Percentiles rank a stretch among this genome's conserved stretches.
These are phyloP conservation scores for Scheffersomyces illinoinensis DNA, from an alignment of 1,139 yeast species.

Conservation along the genomic window DNA sequence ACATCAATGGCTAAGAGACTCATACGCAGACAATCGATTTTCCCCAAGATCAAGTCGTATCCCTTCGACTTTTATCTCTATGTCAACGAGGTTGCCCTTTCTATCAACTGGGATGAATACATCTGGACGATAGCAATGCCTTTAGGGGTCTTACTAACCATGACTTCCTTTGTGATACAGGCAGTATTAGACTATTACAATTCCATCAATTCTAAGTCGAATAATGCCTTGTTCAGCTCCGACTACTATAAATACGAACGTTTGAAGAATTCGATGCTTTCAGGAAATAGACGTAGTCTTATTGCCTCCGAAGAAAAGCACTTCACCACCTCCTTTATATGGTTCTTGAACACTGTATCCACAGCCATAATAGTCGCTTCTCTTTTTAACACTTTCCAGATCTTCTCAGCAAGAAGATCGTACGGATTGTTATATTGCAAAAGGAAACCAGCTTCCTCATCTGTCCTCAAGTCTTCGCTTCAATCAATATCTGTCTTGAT, in stretches of 20 bases:
- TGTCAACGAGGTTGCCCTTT: slow-evolving; percentile 51
- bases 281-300: slow-evolving; percentile 3
- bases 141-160: slow-evolving; percentile 37
- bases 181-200: slow-evolving; percentile 20
- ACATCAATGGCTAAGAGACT: not conserved
- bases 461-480: slow-evolving; percentile 29
- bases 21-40: slow-evolving; percentile 25
- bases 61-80: slow-evolving; percentile 59
- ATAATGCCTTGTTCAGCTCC: slow-evolving; percentile 27
- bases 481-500: slow-evolving; percentile 8
- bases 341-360: slow-evolving; percentile 19
- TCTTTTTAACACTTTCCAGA: slow-evolving; percentile 30
- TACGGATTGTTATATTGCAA: slow-evolving; percentile 43
- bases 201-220: slow-evolving; percentile 20
- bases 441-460: slow-evolving; percentile 37
- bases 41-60: slow-evolving; percentile 43
- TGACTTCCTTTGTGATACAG: slow-evolving; percentile 19
- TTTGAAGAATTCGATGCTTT: slow-evolving; percentile 20
- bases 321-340: slow-evolving; percentile 16
- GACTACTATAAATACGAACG: slow-evolving; percentile 35
- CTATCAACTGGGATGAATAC: slow-evolving; percentile 68
- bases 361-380: slow-evolving; percentile 19
- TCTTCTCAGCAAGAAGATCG: slow-evolving; percentile 31
- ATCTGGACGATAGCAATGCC: slow-evolving; percentile 47
- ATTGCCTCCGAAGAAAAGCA: slow-evolving; percentile 5